Conservation (phyloP, 2,329 filamentous ascomycete genomes). For the Beauveria rudraprayagi region DNA sequence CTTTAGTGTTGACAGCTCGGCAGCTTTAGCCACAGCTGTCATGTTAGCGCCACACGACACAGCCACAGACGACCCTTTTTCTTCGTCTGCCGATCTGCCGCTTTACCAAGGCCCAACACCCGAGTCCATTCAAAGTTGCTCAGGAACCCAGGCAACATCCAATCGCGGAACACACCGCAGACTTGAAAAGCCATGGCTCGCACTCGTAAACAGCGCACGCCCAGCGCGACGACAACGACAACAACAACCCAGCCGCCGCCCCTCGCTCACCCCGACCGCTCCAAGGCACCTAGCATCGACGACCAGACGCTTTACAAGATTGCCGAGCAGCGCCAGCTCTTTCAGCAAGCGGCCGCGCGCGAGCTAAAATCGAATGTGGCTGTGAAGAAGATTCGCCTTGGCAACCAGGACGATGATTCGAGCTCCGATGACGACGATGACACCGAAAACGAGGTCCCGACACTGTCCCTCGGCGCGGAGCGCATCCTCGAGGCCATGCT, state of each 20-base stretch:
- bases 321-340: constrained; percentile 55
- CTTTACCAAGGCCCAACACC: too few species aligned
- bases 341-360: constrained; percentile 38
- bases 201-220: constrained; percentile 1
- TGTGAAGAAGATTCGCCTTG: constrained; percentile 8
- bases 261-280: constrained; percentile 55
- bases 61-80: too few species aligned
- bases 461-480: constrained; percentile 38
- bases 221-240: constrained; percentile 20
- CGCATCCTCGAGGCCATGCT: constrained; percentile 47
- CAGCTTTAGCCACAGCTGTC: too few species aligned
- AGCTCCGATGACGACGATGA: constrained; percentile 23
- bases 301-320: constrained; percentile 66
- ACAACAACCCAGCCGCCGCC: constrained; percentile 11
- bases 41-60: too few species aligned
- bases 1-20: too few species aligned
- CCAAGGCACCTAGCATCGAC: constrained; percentile 38
- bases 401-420: constrained; percentile 17
- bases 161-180: background rate
- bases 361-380: constrained; percentile 18
- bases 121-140: too few species aligned
- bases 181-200: background rate
- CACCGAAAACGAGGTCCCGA: constrained; percentile 17
- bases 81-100: too few species aligned
- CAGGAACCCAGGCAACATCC: too few species aligned